phyloP scores from a whole-genome alignment of 2,329 filamentous ascomycete genomes.

The Cercospora sp. region DNA sequence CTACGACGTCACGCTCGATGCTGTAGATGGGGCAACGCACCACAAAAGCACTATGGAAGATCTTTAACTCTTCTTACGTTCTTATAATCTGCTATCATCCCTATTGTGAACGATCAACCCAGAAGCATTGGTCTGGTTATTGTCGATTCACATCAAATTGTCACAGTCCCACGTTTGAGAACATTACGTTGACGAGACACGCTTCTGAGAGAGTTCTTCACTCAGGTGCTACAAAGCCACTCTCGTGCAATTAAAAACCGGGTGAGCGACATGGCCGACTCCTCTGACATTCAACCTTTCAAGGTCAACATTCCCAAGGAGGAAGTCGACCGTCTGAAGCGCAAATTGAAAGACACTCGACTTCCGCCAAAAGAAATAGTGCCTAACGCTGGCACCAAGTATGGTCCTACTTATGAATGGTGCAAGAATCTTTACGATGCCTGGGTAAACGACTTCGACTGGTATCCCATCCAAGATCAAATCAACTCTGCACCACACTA shows the following conservation, averaged over 20 bases:
- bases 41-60: not conserved
- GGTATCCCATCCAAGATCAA: constrained; percentile 37
- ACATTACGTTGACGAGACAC: not conserved
- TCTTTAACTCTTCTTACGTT: not conserved
- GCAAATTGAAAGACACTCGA: constrained; percentile 41
- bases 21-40: not conserved
- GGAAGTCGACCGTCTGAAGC: constrained; percentile 42
- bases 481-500: constrained; percentile 40
- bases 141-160: not conserved
- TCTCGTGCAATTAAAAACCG: not conserved
- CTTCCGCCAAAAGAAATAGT: constrained; percentile 41
- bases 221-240: not conserved
- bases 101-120: not conserved
- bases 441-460: constrained; percentile 41
- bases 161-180: not conserved
- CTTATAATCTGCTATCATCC: not conserved
- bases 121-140: not conserved
- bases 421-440: constrained; percentile 39
- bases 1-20: constrained; percentile 8
- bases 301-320: constrained; percentile 38
- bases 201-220: too few relatives aligned
- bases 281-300: constrained; percentile 35
- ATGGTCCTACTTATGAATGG: constrained; percentile 40
- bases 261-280: constrained; percentile 4
- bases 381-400: constrained; percentile 41